These are phyloP conservation scores for Arachnomyces sp. DNA, from an alignment of 2,329 filamentous ascomycete species.

Conservation along the genomic window DNA sequence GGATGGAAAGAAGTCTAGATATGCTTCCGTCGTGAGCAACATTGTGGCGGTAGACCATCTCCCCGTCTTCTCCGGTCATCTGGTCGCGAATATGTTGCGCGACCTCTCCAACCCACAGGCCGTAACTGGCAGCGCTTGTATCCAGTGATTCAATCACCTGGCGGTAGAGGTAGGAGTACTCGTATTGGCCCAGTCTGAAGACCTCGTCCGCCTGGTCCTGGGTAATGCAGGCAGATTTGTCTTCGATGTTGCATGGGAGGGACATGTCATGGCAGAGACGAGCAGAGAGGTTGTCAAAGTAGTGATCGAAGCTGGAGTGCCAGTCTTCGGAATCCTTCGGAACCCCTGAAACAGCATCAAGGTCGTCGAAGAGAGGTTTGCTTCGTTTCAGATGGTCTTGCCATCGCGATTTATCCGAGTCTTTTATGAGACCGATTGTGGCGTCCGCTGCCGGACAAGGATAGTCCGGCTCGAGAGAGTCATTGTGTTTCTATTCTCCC, in stretches of 20 bases:
- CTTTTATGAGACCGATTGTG: slow-evolving; percentile 40
- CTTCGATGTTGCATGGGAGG: slow-evolving; percentile 56
- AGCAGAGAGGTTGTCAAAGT: slow-evolving; percentile 75
- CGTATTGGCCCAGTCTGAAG: slow-evolving; percentile 69
- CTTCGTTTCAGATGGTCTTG: slow-evolving; percentile 53
- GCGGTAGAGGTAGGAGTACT: slow-evolving; percentile 72
- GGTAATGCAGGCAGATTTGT: slow-evolving; percentile 49
- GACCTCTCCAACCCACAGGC: slow-evolving; percentile 67
- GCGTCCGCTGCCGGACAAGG: slow-evolving; percentile 47
- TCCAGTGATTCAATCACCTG: slow-evolving; percentile 54
- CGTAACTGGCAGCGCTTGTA: slow-evolving; percentile 54
- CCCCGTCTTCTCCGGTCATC: slow-evolving; percentile 32
- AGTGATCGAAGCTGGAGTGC: slow-evolving; percentile 64
- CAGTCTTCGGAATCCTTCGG: slow-evolving; percentile 49
- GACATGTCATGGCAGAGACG: slow-evolving; percentile 67
- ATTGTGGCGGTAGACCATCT: slow-evolving; percentile 60
- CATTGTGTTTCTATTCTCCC: slow-evolving; percentile 23
- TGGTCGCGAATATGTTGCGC: slow-evolving; percentile 54
- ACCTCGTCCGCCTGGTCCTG: slow-evolving; percentile 57
- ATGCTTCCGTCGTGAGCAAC: slow-evolving; percentile 72
- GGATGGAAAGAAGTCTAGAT: slow-evolving; percentile 56
- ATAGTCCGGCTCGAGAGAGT: slow-evolving; percentile 69
- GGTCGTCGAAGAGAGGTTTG: slow-evolving; percentile 44
- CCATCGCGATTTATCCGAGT: slow-evolving; percentile 48
- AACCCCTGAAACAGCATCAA: slow-evolving; percentile 64